A percentile compares a stretch with the other conserved stretches of the same genome.
Conservation (phyloP, 2,329 filamentous ascomycete genomes). For the Cercospora sp. region DNA sequence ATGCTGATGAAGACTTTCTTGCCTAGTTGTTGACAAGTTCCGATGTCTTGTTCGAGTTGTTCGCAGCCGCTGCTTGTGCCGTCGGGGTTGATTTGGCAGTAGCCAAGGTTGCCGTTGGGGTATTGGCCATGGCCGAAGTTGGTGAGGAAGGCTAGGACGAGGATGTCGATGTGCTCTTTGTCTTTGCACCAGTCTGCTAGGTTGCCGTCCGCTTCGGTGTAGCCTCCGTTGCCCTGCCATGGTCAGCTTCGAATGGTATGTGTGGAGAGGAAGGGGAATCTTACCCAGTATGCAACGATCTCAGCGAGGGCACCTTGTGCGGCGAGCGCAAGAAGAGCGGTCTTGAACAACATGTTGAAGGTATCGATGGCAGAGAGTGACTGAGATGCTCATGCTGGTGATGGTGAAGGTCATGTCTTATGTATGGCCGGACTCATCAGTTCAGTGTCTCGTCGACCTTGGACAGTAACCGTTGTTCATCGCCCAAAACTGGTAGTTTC, state of each 20-base stretch:
- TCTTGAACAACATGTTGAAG: background rate
- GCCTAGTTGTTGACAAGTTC: conserved; percentile 43
- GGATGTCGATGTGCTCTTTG: conserved; percentile 12
- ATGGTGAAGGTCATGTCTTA: background rate
- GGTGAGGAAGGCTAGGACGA: conserved; percentile 18
- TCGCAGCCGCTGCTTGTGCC: conserved; percentile 37
- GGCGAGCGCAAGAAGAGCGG: background rate
- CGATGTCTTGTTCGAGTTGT: conserved; percentile 41
- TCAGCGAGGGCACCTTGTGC: background rate
- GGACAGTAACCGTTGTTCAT: background rate
- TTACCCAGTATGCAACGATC: conserved; percentile 8
- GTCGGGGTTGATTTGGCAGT: conserved; percentile 17
- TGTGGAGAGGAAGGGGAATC: too few relatives aligned
- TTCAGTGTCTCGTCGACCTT: background rate
- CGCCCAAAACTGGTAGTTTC: too few relatives aligned
- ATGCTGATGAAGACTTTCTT: conserved; percentile 48
- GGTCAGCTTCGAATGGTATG: too few relatives aligned
- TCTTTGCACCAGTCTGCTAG: conserved; percentile 14
- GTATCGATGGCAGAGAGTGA: background rate
- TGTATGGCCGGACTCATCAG: background rate
- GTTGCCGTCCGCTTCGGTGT: conserved; percentile 1
- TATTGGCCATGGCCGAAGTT: conserved; percentile 18
- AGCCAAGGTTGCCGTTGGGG: conserved; percentile 13
- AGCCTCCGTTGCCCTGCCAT: conserved; percentile 1
- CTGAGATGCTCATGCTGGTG: background rate